A percentile compares a stretch with the other conserved stretches of the same genome.
Conservation (phyloP, 208 protist genomes). For the Trichomonas vaginalis region DNA sequence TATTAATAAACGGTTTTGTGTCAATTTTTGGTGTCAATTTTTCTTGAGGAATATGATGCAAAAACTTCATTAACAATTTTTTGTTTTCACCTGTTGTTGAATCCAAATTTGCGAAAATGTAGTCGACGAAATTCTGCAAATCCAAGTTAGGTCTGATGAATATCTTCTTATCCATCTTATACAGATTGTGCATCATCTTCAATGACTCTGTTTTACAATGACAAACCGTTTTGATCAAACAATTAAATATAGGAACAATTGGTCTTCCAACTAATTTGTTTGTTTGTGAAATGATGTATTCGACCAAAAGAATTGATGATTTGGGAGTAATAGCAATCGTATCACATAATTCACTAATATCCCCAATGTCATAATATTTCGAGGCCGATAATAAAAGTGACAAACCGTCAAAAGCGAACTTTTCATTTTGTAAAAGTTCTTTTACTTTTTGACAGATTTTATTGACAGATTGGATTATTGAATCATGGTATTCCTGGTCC, state of each 20-base stretch:
- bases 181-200: neutral
- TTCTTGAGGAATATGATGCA: neutral
- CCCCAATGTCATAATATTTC: neutral
- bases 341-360: neutral
- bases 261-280: neutral
- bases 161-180: neutral
- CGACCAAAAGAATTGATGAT: neutral
- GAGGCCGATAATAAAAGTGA: neutral
- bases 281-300: neutral
- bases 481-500: neutral
- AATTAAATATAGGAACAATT: neutral
- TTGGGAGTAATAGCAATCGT: neutral
- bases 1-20: neutral
- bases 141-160: neutral
- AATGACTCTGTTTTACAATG: neutral
- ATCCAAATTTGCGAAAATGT: neutral
- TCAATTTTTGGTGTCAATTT: neutral
- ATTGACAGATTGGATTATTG: neutral
- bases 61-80: neutral
- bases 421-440: neutral
- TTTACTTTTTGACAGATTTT: neutral
- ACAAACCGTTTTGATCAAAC: neutral
- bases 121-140: neutral
- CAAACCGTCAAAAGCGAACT: neutral
- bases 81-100: neutral